Evolutionary conservation across 495 filamentous ascomycete species (phyloP), one percentile per base, ranked within the genome.

Genomic region (Penicillium soppii): DNA sequence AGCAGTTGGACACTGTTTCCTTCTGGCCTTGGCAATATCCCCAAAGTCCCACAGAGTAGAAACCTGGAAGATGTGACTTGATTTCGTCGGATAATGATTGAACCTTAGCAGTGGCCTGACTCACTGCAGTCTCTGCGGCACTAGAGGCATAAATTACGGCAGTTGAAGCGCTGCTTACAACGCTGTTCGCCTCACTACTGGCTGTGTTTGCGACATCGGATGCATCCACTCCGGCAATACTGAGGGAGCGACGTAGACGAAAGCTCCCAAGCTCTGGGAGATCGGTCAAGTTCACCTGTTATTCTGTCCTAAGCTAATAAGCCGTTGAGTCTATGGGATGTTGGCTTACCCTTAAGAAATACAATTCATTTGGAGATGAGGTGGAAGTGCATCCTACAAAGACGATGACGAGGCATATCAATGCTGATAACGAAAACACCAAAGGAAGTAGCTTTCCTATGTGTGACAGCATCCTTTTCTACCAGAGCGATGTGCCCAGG

Each of bases 21-120:
- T 44, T 20, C 19, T 45, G 13, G 16, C 20, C 36, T 45, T 44
- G 32, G 17, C 40, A 52, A 44, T 52, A 52, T 7, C 25, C 45
- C n/a, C 35, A 19, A 48, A 48, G 32, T 12, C 45, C 33, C 8
- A 25, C 15, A 25, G 21, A 29, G 17, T 39, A 19, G 7, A 38
- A 15, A 16, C 26, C 25, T 0, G 45, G 45, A 39, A 48, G 36
- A 21, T 29, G n/a, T n/a, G n/a, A n/a, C n/a, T n/a, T n/a, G n/a
- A n/a, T n/a, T n/a, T n/a, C n/a, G n/a, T n/a, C n/a, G n/a, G n/a
- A n/a, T n/a, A n/a, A n/a, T n/a, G n/a, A n/a, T n/a, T n/a, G n/a
- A n/a, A n/a, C n/a, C n/a, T n/a, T n/a, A n/a, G n/a, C n/a, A n/a
- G n/a, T n/a, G n/a, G n/a, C n/a, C n/a, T n/a, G n/a, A n/a, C n/a